Percentiles rank a stretch among this genome's conserved stretches.
Evolutionary conservation across 225 moss, liverwort and hornwort species (phyloP).

Genomic region (Bryoerythrophyllum caledonicum): DNA sequence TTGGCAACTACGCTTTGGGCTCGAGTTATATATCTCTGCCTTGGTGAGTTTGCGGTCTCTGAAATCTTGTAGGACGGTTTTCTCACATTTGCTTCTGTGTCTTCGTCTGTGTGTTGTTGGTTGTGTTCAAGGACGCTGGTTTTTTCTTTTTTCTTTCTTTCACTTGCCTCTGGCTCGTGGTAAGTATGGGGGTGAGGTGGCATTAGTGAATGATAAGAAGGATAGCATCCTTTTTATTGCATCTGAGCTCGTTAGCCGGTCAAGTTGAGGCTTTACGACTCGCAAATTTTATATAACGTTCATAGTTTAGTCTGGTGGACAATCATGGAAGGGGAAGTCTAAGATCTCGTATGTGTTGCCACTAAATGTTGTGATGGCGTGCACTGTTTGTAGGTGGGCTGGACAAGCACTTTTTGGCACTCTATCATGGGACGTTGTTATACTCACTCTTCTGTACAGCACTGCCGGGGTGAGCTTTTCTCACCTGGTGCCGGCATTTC

Average conservation of each 20-base stretch:
- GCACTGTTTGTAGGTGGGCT: conserved; percentile 75
- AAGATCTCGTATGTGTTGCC: conserved; percentile 1
- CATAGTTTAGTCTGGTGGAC: background rate
- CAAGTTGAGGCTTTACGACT: background rate
- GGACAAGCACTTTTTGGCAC: conserved; percentile 95
- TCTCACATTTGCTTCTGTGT: background rate
- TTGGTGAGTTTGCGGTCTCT: conserved; percentile 16
- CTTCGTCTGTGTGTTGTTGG: background rate
- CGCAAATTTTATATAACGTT: background rate
- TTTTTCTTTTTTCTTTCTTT: background rate
- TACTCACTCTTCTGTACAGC: conserved; percentile 93
- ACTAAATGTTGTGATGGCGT: conserved; percentile 3
- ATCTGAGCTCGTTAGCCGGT: background rate
- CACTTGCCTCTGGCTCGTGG: background rate
- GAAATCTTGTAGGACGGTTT: background rate
- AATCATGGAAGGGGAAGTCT: background rate
- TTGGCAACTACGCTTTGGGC: conserved; percentile 27
- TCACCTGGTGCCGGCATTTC: background rate
- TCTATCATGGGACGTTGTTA: conserved; percentile 77
- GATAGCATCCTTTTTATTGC: background rate
- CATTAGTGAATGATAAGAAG: background rate
- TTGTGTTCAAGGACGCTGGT: background rate
- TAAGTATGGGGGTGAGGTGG: background rate
- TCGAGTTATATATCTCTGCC: conserved; percentile 27
- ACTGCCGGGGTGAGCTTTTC: conserved; percentile 74